Percentiles rank a stretch among this genome's conserved stretches.
phyloP scores from a whole-genome alignment of 768 basidiomycete genomes.

The Xerocomus spinulosus region DNA sequence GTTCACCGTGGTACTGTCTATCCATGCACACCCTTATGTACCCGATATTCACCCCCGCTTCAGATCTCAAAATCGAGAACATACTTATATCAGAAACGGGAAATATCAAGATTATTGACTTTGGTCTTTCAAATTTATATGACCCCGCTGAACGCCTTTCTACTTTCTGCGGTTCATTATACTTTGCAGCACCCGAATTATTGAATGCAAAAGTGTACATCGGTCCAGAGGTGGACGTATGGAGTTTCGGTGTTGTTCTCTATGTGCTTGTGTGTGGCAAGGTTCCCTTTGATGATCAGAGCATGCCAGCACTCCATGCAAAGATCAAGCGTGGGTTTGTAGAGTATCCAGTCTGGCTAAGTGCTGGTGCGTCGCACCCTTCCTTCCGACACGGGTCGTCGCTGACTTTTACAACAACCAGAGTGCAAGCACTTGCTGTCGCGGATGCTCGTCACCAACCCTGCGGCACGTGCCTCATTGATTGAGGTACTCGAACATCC shows the following conservation, averaged over 20 bases:
- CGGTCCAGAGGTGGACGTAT: conserved; percentile 97
- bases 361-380: conserved; percentile 60
- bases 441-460: conserved; percentile 95
- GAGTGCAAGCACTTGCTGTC: conserved; percentile 94
- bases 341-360: conserved; percentile 97
- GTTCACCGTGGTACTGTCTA: conserved; percentile 76
- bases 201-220: conserved; percentile 96
- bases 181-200: conserved; percentile 97
- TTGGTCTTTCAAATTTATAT: conserved; percentile 94
- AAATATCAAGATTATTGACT: conserved; percentile 99
- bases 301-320: conserved; percentile 97
- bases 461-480: conserved; percentile 76
- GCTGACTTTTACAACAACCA: conserved; percentile 32
- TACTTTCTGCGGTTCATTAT: conserved; percentile 96
- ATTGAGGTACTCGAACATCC: conserved; percentile 83
- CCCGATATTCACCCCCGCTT: conserved; percentile 1
- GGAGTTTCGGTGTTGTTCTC: conserved; percentile 98
- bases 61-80: conserved; percentile 97
- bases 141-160: conserved; percentile 77
- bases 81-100: conserved; percentile 98
- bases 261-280: conserved; percentile 98
- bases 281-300: conserved; percentile 98
- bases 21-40: conserved; percentile 3
- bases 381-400: not conserved
- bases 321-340: conserved; percentile 98